These are phyloP conservation scores for Botrytis pseudocinerea DNA, from an alignment of 2,329 filamentous ascomycete species.

Conservation along the genomic window DNA sequence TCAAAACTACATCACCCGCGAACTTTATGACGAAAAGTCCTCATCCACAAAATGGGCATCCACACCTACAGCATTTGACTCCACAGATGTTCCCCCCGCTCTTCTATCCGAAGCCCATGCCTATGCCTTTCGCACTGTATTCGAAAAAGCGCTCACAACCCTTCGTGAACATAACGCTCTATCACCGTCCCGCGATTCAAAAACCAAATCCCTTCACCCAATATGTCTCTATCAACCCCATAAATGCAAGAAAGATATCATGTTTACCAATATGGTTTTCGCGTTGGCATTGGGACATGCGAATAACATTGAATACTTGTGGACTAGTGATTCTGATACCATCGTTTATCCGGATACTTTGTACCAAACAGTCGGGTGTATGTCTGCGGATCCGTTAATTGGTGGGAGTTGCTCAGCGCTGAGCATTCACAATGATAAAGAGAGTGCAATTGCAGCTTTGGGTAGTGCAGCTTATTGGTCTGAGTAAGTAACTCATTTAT, in stretches of 20 bases:
- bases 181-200: background rate
- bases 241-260: constrained; percentile 44
- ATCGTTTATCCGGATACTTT: constrained; percentile 29
- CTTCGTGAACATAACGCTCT: constrained; percentile 26
- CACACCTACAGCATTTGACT: background rate
- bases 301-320: constrained; percentile 42
- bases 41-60: constrained; percentile 15
- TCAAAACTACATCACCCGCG: constrained; percentile 25
- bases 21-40: constrained; percentile 22
- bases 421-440: constrained; percentile 42
- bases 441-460: constrained; percentile 39
- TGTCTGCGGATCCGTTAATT: constrained; percentile 40
- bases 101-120: constrained; percentile 25
- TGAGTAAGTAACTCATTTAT: constrained; percentile 28
- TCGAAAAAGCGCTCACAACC: constrained; percentile 24
- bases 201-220: constrained; percentile 14
- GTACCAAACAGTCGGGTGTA: constrained; percentile 38
- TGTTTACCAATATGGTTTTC: constrained; percentile 44
- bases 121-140: constrained; percentile 26
- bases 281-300: constrained; percentile 40
- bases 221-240: constrained; percentile 44
- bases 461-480: constrained; percentile 42
- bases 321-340: constrained; percentile 43
- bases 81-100: constrained; percentile 17
- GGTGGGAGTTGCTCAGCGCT: constrained; percentile 42